Evolutionary conservation across 1,284 basidiomycete genomes (phyloP).

Genomic region (Tremellales sp.): DNA sequence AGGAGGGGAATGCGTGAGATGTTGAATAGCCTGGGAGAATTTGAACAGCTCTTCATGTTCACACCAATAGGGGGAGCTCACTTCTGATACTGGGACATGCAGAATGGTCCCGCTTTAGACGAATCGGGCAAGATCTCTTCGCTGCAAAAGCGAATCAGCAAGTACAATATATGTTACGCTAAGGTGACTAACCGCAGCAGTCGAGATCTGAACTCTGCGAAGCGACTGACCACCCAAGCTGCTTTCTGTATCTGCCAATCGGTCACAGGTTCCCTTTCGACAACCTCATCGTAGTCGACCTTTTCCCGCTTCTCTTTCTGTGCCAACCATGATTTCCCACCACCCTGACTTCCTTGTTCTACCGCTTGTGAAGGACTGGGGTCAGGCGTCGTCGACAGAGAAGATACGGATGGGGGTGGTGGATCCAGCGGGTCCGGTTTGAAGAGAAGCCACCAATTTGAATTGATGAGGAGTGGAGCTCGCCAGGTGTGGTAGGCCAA

Average conservation of each 20-base stretch:
- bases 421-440: slow-evolving; percentile 53
- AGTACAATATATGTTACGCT: background rate
- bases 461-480: slow-evolving; percentile 80
- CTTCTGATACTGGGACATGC: slow-evolving; percentile 58
- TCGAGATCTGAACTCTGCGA: slow-evolving; percentile 72
- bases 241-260: slow-evolving; percentile 83
- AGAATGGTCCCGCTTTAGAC: slow-evolving; percentile 55
- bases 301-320: slow-evolving; percentile 38
- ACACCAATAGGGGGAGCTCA: slow-evolving; percentile 33
- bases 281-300: slow-evolving; percentile 41
- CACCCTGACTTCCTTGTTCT: slow-evolving; percentile 27
- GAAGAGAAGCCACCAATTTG: slow-evolving; percentile 97
- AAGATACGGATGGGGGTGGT: slow-evolving; percentile 16
- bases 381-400: slow-evolving; percentile 12
- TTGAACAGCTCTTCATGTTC: slow-evolving; percentile 7
- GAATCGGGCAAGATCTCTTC: slow-evolving; percentile 56
- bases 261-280: slow-evolving; percentile 56
- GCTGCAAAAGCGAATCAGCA: slow-evolving; percentile 28
- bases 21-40: slow-evolving; percentile 66
- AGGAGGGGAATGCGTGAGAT: slow-evolving; percentile 66
- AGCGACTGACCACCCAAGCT: slow-evolving; percentile 73
- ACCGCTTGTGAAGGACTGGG: slow-evolving; percentile 22
- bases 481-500: slow-evolving; percentile 90
- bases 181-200: slow-evolving; percentile 43
- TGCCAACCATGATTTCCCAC: slow-evolving; percentile 53